A percentile compares a stretch with the other conserved stretches of the same genome.
Evolutionary conservation across 768 basidiomycete genomes (phyloP).

Genomic region (Lactarius quietus): DNA sequence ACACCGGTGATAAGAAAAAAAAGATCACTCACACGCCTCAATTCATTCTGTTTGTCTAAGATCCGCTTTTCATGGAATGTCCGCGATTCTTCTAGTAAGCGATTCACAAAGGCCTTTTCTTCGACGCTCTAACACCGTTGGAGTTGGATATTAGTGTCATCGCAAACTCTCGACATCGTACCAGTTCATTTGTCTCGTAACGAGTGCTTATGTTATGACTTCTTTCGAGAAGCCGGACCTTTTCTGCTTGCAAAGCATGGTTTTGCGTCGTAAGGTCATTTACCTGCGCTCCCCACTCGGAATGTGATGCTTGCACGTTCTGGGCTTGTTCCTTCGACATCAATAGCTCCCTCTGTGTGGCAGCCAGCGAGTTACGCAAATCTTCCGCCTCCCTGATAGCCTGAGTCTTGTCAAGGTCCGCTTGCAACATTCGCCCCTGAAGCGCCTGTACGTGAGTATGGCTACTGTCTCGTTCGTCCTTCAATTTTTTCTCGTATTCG

Average conservation of each 20-base stretch:
- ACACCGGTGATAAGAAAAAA: neutral
- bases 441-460: constrained; percentile 22
- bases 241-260: constrained; percentile 27
- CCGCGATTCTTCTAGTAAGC: constrained; percentile 33
- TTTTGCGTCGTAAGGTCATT: constrained; percentile 28
- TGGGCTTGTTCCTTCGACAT: constrained; percentile 25
- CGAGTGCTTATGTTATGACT: constrained; percentile 31
- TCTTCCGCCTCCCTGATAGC: constrained; percentile 21
- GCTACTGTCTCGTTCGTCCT: constrained; percentile 18
- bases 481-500: constrained; percentile 20
- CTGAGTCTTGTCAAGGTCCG: constrained; percentile 21
- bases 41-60: constrained; percentile 36
- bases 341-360: constrained; percentile 22
- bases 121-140: constrained; percentile 30
- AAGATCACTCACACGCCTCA: constrained; percentile 31
- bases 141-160: neutral
- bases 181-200: constrained; percentile 34
- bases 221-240: constrained; percentile 26
- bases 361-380: constrained; percentile 19
- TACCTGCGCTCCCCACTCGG: constrained; percentile 27
- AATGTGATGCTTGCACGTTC: constrained; percentile 25
- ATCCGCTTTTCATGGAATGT: constrained; percentile 35
- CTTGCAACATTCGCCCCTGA: constrained; percentile 22
- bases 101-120: constrained; percentile 34
- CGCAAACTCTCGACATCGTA: constrained; percentile 12